Conservation (phyloP, 306 rosid species). For the Cicer bijugum region DNA sequence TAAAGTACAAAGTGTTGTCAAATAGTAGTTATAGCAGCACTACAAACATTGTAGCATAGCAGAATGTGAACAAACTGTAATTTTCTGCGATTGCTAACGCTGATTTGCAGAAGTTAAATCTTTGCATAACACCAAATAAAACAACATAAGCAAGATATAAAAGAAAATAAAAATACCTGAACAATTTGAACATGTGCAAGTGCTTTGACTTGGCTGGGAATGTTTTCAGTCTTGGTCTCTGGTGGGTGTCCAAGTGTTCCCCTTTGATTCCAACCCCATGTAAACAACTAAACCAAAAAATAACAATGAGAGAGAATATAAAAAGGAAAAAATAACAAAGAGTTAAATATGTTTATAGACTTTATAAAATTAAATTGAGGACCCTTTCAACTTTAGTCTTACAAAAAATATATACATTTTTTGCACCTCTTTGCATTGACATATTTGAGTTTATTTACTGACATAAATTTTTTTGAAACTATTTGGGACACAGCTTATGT, state of each 20-base stretch:
- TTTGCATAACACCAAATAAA: no score
- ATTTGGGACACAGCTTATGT: no score
- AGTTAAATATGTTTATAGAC: neutral
- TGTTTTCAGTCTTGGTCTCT: slow-evolving; percentile 80
- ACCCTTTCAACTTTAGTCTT: neutral
- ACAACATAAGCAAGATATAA: neutral
- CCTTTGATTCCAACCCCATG: slow-evolving; percentile 99
- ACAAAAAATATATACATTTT: neutral
- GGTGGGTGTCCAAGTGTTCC: slow-evolving; percentile 93
- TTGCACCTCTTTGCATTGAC: neutral
- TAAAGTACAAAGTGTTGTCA: no score
- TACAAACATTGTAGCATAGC: no score
- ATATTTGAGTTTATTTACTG: no score
- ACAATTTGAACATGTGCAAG: slow-evolving; percentile 77
- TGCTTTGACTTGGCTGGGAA: slow-evolving; percentile 92
- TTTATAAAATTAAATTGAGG: neutral
- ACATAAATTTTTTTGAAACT: no score
- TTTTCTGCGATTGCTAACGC: no score
- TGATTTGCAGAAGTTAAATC: no score
- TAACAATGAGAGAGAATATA: neutral
- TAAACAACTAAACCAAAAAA: slow-evolving; percentile 67
- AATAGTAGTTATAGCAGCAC: no score
- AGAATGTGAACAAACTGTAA: no score
- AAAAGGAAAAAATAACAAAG: neutral
- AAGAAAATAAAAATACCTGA: slow-evolving; percentile 59